These are phyloP conservation scores for Candida boidinii DNA, from an alignment of 805 yeast species.

Conservation along the genomic window DNA sequence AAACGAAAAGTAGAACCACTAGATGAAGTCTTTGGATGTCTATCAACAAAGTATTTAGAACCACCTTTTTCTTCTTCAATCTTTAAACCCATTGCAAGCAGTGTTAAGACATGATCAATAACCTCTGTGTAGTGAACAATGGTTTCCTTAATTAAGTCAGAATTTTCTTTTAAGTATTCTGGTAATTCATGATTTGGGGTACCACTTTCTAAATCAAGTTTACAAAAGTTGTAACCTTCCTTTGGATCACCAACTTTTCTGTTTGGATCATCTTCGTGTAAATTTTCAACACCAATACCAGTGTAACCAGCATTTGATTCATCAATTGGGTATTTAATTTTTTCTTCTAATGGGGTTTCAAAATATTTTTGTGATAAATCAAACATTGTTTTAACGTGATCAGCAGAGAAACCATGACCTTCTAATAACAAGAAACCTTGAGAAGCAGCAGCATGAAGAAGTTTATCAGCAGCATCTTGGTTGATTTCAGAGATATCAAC, in stretches of 20 bases:
- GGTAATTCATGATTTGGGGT: constrained; percentile 38
- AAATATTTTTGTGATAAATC: constrained; percentile 19
- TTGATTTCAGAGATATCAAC: constrained; percentile 45
- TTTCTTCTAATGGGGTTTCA: constrained; percentile 39
- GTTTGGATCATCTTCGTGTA: constrained; percentile 25
- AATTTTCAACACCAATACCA: constrained; percentile 33
- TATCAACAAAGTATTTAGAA: constrained; percentile 51
- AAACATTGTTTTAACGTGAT: constrained; percentile 29
- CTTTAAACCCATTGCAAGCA: constrained; percentile 55
- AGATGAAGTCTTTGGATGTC: constrained; percentile 40
- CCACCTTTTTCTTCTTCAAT: constrained; percentile 48
- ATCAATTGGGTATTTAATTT: constrained; percentile 41
- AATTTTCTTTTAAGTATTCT: constrained; percentile 36
- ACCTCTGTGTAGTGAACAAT: constrained; percentile 39
- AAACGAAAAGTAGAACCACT: constrained; percentile 65
- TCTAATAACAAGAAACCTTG: constrained; percentile 45
- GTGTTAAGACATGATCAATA: constrained; percentile 38
- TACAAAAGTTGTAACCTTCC: constrained; percentile 56
- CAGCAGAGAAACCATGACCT: constrained; percentile 37
- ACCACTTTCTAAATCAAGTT: constrained; percentile 43
- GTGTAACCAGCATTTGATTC: constrained; percentile 38
- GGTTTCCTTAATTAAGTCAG: constrained; percentile 29
- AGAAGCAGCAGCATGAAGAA: constrained; percentile 43
- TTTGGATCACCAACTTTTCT: constrained; percentile 39
- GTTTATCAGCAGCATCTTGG: constrained; percentile 36